phyloP scores from a whole-genome alignment of 2,329 filamentous ascomycete genomes.

The Cadophora sp. region DNA sequence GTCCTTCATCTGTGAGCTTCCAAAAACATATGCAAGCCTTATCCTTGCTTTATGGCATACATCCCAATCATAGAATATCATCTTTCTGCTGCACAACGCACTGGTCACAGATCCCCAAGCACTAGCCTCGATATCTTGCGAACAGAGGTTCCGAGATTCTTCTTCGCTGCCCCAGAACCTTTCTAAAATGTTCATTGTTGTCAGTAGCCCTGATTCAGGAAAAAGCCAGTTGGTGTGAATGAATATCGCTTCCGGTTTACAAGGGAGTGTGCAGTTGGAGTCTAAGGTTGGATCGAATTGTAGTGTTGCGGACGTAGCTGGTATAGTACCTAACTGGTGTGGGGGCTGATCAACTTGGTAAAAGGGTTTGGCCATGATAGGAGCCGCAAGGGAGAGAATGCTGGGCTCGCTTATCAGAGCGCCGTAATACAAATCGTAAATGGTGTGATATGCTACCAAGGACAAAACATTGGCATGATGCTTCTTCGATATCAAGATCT shows the following conservation, averaged over 20 bases:
- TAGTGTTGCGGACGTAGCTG: not conserved
- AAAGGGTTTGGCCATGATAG: not conserved
- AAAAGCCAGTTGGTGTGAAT: not conserved
- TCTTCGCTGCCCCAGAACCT: not conserved
- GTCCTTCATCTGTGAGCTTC: not conserved
- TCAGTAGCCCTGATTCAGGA: not conserved
- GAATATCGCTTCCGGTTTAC: not conserved
- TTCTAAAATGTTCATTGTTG: not conserved
- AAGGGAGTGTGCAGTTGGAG: not conserved
- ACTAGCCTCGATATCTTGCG: not conserved
- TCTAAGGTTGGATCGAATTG: not conserved
- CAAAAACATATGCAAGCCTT: not conserved
- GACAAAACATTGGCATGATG: conserved; percentile 50
- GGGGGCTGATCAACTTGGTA: not conserved
- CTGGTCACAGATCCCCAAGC: not conserved
- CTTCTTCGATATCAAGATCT: conserved; percentile 52
- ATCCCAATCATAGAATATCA: not conserved
- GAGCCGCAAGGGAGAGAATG: not conserved
- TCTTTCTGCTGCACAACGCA: not conserved
- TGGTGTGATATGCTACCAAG: conserved; percentile 57
- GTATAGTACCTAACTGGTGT: not conserved
- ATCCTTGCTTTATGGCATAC: not conserved
- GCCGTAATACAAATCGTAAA: conserved; percentile 45
- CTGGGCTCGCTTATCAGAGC: conserved; percentile 19
- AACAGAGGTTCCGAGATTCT: not conserved